Evolutionary conservation across 768 basidiomycete species (phyloP), one percentile per base, ranked within the genome.

Genomic region (Pisolithus sp.): DNA sequence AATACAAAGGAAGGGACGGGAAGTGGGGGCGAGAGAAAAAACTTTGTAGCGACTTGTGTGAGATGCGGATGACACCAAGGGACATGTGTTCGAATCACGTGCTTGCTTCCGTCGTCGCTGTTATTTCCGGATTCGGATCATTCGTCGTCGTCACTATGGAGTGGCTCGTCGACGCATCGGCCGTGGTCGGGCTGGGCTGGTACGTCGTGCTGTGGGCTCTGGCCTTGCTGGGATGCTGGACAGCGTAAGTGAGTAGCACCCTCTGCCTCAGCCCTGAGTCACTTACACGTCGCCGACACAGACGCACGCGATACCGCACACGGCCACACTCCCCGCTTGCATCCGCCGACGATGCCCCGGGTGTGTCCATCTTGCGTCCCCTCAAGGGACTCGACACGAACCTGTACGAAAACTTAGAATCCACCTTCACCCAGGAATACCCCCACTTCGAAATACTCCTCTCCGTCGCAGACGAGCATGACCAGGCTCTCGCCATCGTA

Each of bases 301-400:
- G 93, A 21, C 83, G 89, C 15, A 80, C 75, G 62, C 78, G 89
- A 42, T 96, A 93, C 66, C 76, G 84, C 42, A 69, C 76, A 47
- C 78, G 83, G 30, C 82, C 83, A 26, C 77, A 78, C 17, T 84
- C 83, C 6, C 84, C 82, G 28, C 72, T 79, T 31, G 70, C 79
- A 6, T 73, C 75, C n/a, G 72, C 78, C 26, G 65, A 73, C 9
- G 63, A 73, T 17, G 79, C 80, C 3, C 93, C 93, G 10, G 95
- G 93, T 18, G 95, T 98, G 28, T 91, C 93, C 2, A 92, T 98
- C 59, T 76, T 98, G 46, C 83, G 96, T 43, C 96, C 96, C 7
- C 76, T 99, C 47, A 94, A 94, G 66, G 96, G 96, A 13, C 75
- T 99, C 21, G 96, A 99, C 68, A 81, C 86, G 52, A 98, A 98